Base-by-base conservation (phyloP, 805 yeast species). In the Ogataea ganodermae region DNA sequence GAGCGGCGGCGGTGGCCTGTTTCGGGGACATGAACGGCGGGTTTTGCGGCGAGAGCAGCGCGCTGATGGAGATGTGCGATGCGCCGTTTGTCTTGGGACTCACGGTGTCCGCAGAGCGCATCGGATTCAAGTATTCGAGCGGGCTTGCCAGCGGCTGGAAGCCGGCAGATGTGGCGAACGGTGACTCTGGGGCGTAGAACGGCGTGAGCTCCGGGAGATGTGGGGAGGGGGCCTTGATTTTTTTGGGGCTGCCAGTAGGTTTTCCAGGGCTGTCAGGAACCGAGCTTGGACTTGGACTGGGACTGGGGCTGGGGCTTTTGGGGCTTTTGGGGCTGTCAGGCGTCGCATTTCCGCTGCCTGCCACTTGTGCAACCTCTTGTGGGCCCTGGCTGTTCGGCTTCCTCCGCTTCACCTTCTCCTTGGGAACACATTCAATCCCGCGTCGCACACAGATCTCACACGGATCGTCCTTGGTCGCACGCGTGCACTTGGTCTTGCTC, bases 11-110 rank as follows among this genome's bases (percentile, higher is more conserved):
- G 18, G 18, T 8, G 18, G 35, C n/a, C n/a, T n/a, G n/a, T n/a
- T 31, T 31, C 17, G 35, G 16, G n/a, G 20, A 27, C 33, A 28
- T 14, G 16, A 35, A n/a, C 14, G 26, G 26, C 10, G 24, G 27
- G 10, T 35, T 20, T 6, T 16, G 14, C n/a, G 41, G 35, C 13
- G 36, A 35, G 9, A 45, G 18, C n/a, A 45, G 44, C n/a, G 48
- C 41, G 16, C 39, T 45, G 33, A 45, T 45, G 3, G 48, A 39
- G n/a, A 45, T 38, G 17, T 45, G 43, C 4, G 48, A 45, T 14
- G 42, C 20, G 5, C 24, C 27, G 28, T 26, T 39, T 14, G 12
- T 22, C 14, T 33, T 42, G 28, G 36, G 26, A 30, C 31, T 27
- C 10, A 14, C 31, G n/a, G 31, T 14, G 6, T 27, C 31, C 14